phyloP scores from a whole-genome alignment of 805 yeast species.

The Grigorovia jiainica region DNA sequence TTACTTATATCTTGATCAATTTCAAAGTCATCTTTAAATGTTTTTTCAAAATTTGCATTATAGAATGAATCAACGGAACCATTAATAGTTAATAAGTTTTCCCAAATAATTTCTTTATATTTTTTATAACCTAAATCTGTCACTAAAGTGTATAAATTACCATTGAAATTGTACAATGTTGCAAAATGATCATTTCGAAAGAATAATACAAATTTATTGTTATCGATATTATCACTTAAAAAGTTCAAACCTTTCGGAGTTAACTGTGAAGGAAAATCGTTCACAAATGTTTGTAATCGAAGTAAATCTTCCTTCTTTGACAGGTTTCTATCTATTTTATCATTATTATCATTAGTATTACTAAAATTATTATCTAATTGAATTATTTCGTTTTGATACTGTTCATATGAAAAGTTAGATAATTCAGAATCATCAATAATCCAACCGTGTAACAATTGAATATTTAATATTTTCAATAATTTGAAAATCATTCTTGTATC shows the following conservation, averaged over 20 bases:
- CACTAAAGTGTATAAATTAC: conserved; percentile 51
- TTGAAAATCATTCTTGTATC: conserved; percentile 9
- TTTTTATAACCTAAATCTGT: conserved; percentile 62
- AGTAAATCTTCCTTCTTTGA: conserved; percentile 19
- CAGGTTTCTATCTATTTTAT: conserved; percentile 14
- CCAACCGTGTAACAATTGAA: conserved; percentile 79
- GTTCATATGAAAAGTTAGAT: conserved; percentile 41
- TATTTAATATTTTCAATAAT: conserved; percentile 47
- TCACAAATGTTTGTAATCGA: conserved; percentile 38
- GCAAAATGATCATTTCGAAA: conserved; percentile 88
- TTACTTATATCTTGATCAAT: neutral
- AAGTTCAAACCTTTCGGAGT: conserved; percentile 52
- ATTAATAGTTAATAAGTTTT: conserved; percentile 50
- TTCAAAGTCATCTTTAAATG: neutral
- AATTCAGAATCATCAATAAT: conserved; percentile 34
- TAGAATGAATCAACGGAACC: conserved; percentile 62
- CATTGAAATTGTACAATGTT: conserved; percentile 46
- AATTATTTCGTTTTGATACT: conserved; percentile 47
- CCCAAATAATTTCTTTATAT: conserved; percentile 61
- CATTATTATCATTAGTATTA: conserved; percentile 1
- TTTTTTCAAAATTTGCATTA: conserved; percentile 45
- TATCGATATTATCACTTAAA: conserved; percentile 34
- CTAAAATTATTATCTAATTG: conserved; percentile 31
- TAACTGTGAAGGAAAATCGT: conserved; percentile 59
- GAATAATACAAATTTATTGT: conserved; percentile 55